Percentiles rank a stretch among this genome's conserved stretches.
Conservation (phyloP, 2,329 filamentous ascomycete species). For the Fusarium tupiense region DNA sequence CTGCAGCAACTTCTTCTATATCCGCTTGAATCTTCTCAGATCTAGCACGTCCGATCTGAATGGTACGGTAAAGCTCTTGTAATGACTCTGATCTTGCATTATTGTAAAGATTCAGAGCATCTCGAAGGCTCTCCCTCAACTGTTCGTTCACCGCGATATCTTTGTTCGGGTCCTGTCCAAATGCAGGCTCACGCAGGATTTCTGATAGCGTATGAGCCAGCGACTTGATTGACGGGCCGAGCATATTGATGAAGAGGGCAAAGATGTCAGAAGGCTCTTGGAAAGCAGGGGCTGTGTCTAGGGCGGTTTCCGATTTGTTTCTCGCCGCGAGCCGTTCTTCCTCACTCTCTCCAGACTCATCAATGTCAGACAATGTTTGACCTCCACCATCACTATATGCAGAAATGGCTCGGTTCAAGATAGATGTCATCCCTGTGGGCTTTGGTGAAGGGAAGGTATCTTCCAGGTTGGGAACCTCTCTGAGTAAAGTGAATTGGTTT, state of each 20-base stretch:
- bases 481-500: slow-evolving; percentile 86
- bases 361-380: slow-evolving; percentile 68
- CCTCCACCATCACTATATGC: slow-evolving; percentile 51
- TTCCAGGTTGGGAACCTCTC: slow-evolving; percentile 60
- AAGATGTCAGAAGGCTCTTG: slow-evolving; percentile 85
- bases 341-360: slow-evolving; percentile 70
- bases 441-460: slow-evolving; percentile 26
- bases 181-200: slow-evolving; percentile 88
- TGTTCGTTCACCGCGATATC: slow-evolving; percentile 80
- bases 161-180: slow-evolving; percentile 73
- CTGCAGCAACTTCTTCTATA: slow-evolving; percentile 97
- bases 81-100: slow-evolving; percentile 79
- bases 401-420: slow-evolving; percentile 43
- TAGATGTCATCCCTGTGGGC: slow-evolving; percentile 37
- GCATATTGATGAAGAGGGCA: slow-evolving; percentile 84
- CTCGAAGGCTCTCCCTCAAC: slow-evolving; percentile 80
- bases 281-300: slow-evolving; percentile 52
- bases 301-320: slow-evolving; percentile 45
- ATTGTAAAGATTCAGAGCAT: slow-evolving; percentile 84
- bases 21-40: slow-evolving; percentile 86
- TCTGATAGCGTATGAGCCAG: slow-evolving; percentile 91
- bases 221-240: slow-evolving; percentile 96
- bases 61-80: slow-evolving; percentile 80
- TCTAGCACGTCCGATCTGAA: slow-evolving; percentile 74
- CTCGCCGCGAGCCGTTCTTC: slow-evolving; percentile 52